These are phyloP conservation scores for Blastocystis sp. DNA, from an alignment of 352 stramenopile genomes.

Conservation along the genomic window DNA sequence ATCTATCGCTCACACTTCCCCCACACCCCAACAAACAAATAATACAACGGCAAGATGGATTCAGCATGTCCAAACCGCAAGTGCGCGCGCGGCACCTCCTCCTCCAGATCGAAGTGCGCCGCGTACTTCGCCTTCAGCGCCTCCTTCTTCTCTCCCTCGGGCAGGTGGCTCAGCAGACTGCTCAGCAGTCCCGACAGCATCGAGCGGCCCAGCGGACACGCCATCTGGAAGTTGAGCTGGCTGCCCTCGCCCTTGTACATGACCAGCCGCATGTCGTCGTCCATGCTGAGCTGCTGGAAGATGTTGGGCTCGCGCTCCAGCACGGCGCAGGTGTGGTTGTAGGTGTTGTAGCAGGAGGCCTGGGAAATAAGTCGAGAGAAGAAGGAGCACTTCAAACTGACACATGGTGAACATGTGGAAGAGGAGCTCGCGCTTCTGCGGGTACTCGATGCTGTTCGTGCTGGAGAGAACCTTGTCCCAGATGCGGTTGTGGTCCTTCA, in stretches of 20 bases:
- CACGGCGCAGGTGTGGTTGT: slow-evolving; percentile 19
- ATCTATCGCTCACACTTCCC: background rate
- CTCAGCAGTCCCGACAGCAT: slow-evolving; percentile 8
- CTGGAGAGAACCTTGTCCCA: background rate
- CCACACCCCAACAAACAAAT: slow-evolving; percentile 4
- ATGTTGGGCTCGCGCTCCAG: background rate
- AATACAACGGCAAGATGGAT: slow-evolving; percentile 49
- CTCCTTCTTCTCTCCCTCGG: background rate
- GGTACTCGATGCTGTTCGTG: background rate
- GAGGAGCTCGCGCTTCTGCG: background rate
- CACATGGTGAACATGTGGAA: slow-evolving; percentile 45
- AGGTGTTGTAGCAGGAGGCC: slow-evolving; percentile 62
- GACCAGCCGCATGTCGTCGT: slow-evolving; percentile 24
- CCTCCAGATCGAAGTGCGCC: slow-evolving; percentile 52
- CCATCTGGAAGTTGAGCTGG: slow-evolving; percentile 43
- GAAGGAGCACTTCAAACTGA: slow-evolving; percentile 22
- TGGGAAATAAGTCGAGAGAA: background rate
- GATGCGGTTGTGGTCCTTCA: background rate
- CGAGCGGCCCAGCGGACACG: slow-evolving; percentile 2
- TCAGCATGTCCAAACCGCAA: slow-evolving; percentile 58
- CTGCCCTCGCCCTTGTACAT: slow-evolving; percentile 17
- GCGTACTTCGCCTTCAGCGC: background rate
- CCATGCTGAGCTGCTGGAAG: background rate
- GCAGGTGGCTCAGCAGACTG: background rate
- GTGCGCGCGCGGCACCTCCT: background rate